Evolutionary conservation across 1,284 basidiomycete genomes (phyloP).

Genomic region (Tranzscheliella williamsii): DNA sequence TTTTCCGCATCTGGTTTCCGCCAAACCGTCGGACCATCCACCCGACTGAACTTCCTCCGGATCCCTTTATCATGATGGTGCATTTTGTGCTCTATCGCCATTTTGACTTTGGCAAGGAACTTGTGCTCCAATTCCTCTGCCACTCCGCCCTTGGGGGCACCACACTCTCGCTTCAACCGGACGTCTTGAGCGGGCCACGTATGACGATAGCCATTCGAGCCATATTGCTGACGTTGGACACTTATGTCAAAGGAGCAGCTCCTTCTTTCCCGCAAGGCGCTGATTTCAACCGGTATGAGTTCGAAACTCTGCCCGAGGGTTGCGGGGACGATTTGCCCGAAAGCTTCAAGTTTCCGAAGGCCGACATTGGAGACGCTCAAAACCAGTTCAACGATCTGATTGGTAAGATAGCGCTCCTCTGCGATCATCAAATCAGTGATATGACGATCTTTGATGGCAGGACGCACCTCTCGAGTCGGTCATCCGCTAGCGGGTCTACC

Average conservation of each 20-base stretch:
- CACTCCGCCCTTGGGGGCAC: conserved; percentile 43
- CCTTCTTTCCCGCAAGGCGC: conserved; percentile 74
- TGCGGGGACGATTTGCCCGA: conserved; percentile 45
- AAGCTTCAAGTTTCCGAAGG: conserved; percentile 62
- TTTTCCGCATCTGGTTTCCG: conserved; percentile 81
- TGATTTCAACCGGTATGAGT: conserved; percentile 70
- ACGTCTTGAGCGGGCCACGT: conserved; percentile 61
- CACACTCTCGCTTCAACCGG: conserved; percentile 51
- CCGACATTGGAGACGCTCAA: conserved; percentile 77
- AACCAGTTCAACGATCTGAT: conserved; percentile 71
- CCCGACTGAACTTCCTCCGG: conserved; percentile 75
- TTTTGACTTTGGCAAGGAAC: conserved; percentile 81
- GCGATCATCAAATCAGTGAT: conserved; percentile 72
- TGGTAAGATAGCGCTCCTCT: conserved; percentile 69
- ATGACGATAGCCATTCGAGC: conserved; percentile 78
- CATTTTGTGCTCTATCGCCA: conserved; percentile 84
- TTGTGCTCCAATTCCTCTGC: conserved; percentile 67
- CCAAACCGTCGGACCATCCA: conserved; percentile 69
- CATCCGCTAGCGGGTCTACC: conserved; percentile 11
- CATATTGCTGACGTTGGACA: conserved; percentile 73
- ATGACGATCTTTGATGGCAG: conserved; percentile 85
- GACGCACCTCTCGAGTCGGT: conserved; percentile 65
- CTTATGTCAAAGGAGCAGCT: conserved; percentile 72
- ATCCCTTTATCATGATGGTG: conserved; percentile 76
- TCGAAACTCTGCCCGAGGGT: conserved; percentile 32